Evolutionary conservation across 192 early-diverging fungal genomes (phyloP).

Genomic region (Coemansia sp.): DNA sequence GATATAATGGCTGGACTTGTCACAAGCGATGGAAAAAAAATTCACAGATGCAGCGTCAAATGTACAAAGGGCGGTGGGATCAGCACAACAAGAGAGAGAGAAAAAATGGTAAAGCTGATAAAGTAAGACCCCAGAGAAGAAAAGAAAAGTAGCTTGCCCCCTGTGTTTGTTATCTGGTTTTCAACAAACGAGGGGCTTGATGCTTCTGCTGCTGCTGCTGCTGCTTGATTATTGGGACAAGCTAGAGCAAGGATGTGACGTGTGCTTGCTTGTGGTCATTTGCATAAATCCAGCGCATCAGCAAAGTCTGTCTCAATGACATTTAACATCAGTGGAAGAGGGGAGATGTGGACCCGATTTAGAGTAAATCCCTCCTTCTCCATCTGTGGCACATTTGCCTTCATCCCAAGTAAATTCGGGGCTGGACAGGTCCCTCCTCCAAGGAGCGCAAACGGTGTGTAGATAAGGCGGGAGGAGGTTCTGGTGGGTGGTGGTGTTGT

Average conservation of each 20-base stretch:
- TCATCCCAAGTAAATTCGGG: constrained; percentile 3
- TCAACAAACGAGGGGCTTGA: background rate
- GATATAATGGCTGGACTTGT: background rate
- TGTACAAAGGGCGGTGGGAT: constrained; percentile 2
- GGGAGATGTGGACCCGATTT: background rate
- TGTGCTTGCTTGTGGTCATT: background rate
- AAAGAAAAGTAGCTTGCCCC: background rate
- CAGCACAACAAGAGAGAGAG: constrained; percentile 2
- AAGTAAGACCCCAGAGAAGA: background rate
- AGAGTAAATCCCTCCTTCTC: background rate
- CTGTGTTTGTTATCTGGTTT: background rate
- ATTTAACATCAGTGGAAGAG: background rate
- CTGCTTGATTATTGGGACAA: background rate
- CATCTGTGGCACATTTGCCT: background rate
- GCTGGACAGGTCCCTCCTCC: background rate
- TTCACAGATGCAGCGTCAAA: constrained; percentile 6
- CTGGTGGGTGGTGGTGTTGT: background rate
- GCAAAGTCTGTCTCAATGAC: background rate
- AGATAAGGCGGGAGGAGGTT: background rate
- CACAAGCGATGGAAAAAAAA: background rate
- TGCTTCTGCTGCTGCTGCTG: background rate
- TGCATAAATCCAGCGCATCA: background rate
- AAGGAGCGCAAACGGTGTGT: background rate
- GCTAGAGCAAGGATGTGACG: background rate
- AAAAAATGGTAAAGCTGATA: constrained; percentile 10